phyloP scores from a whole-genome alignment of 106 monocot genomes.

The Cymbidium sinense region DNA sequence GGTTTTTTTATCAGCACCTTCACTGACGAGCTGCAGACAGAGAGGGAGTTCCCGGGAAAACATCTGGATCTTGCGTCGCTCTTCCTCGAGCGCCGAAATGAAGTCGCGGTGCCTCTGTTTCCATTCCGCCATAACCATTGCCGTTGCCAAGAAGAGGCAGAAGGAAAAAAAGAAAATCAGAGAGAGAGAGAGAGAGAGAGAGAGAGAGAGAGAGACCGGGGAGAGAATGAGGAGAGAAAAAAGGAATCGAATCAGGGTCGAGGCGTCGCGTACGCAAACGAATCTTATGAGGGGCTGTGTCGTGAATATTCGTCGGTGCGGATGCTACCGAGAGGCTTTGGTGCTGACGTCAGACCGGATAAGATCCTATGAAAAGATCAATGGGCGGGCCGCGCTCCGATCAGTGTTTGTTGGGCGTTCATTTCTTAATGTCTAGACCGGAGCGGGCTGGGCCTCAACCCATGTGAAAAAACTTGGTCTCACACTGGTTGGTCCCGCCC shows the following conservation, averaged over 20 bases:
- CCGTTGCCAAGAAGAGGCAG: neutral
- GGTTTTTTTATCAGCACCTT: slow-evolving; percentile 18
- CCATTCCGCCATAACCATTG: slow-evolving; percentile 6
- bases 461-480: too few relatives aligned
- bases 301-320: slow-evolving; percentile 36
- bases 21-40: slow-evolving; percentile 41
- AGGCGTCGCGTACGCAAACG: slow-evolving; percentile 50
- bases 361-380: slow-evolving; percentile 1
- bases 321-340: slow-evolving; percentile 13
- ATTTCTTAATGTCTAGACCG: too few relatives aligned
- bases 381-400: neutral
- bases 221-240: neutral
- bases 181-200: slow-evolving; percentile 6
- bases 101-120: slow-evolving; percentile 24
- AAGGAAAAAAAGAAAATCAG: neutral
- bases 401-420: neutral
- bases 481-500: too few relatives aligned
- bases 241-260: slow-evolving; percentile 29
- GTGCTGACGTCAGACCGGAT: slow-evolving; percentile 28
- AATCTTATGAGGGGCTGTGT: slow-evolving; percentile 18
- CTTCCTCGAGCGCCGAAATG: slow-evolving; percentile 53
- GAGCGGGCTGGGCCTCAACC: too few relatives aligned
- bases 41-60: slow-evolving; percentile 65
- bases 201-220: neutral
- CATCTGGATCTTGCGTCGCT: slow-evolving; percentile 66